Base-by-base conservation (phyloP, 306 rosid genomes). In the Astragalus glycyphyllos region DNA sequence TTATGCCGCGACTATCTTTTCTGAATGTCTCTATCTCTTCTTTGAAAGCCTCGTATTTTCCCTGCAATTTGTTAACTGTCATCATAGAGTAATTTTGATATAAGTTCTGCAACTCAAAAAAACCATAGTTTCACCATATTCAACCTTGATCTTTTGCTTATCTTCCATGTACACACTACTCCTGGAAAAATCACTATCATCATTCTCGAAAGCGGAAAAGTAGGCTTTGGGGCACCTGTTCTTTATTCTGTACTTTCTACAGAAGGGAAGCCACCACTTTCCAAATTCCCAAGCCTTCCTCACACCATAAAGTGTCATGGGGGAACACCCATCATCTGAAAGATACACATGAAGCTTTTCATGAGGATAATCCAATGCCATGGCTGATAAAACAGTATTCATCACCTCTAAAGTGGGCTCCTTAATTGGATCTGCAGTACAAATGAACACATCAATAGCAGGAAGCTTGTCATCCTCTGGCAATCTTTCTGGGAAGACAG, bases 321-420 rank as follows among this genome's bases (percentile, higher is more conserved):
- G 66, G 11, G 92, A 90, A 7, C 86, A 87, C 0, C 92, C 88
- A 17, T 89, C 96, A 32, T 92, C 94, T 0, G 96, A 92, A 4
- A 92, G 75, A 73, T 89, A 89, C 62, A 89, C 86, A 9, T 83
- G 80, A 23, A 92, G 86, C 77, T 84, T 92, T 67, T 89, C 73
- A 5, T 74, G 71, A 2, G 94, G 96, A 68, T 89, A 92, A 61
- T 87, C 92, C 32, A 92, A 71, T 12, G 90, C 82, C 86, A 92
- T 80, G 70, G 85, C 84, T 1, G 98, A 89, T 31, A 92, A 9
- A 7, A 89, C 88, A 10, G 86, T 87, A 70, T 89, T 89, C 95
- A 89, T 86, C 54, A 89, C 96, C 11, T 66, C 80, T 60, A 72
- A 64, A 46, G 92, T 73, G 0, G 98, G 98, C 67, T 92, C 96